phyloP scores from a whole-genome alignment of 768 basidiomycete species.

The Heimioporus sp. region DNA sequence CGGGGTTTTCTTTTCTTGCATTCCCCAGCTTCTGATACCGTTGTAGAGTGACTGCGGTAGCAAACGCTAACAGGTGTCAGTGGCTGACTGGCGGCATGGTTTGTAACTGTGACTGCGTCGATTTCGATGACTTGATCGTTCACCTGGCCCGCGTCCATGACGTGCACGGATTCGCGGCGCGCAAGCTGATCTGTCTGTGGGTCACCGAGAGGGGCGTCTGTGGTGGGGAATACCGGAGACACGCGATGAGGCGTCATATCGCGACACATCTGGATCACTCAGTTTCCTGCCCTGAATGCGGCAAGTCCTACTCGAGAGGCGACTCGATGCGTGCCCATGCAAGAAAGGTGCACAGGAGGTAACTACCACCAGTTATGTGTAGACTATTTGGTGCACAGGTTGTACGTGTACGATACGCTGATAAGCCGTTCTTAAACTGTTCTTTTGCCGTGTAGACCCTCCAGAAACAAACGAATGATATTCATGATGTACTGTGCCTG shows the following conservation, averaged over 20 bases:
- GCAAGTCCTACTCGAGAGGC: background rate
- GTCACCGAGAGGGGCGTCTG: background rate
- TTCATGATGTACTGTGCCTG: background rate
- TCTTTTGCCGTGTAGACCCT: too few species aligned
- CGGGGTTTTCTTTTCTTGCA: background rate
- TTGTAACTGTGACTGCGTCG: background rate
- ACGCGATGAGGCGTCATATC: constrained; percentile 7
- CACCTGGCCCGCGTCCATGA: background rate
- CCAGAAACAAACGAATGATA: too few species aligned
- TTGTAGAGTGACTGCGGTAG: background rate
- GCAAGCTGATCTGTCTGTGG: constrained; percentile 7
- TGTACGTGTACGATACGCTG: background rate
- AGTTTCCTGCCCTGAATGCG: background rate
- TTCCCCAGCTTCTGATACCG: background rate
- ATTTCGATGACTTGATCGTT: constrained; percentile 3
- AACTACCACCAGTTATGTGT: background rate
- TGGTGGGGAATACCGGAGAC: background rate
- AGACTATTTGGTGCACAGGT: too few species aligned
- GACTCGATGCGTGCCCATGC: constrained; percentile 4
- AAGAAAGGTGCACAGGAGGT: background rate
- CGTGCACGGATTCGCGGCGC: background rate
- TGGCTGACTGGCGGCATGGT: background rate
- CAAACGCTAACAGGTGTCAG: background rate
- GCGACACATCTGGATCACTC: background rate
- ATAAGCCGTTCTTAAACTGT: too few species aligned